Base-by-base conservation (phyloP, 768 basidiomycete genomes). In the Tricholomella constricta region DNA sequence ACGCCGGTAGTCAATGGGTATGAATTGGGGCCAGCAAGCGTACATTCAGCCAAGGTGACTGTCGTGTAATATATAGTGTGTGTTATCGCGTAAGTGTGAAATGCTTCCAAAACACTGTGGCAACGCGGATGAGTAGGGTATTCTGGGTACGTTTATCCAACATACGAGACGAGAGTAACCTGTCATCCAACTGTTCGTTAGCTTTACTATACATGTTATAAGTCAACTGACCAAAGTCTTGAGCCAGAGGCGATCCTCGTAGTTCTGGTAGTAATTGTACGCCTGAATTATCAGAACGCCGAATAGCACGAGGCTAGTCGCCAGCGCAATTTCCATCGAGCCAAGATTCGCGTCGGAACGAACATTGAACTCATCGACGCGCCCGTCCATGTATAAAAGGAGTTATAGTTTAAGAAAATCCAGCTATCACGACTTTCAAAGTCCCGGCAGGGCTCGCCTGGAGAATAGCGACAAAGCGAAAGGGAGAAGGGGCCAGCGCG, bases 21-120 rank as follows among this genome's bases (percentile, higher is more conserved):
- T 2, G 64, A 63, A 23, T 65, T 61, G 2, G 60, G 54, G 5
- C 51, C 51, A 15, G 42, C 46, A 25, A 59, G 48, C 0, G 50
- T 36, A 0, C n/a, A 47, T 11, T 31, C 48, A 6, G 44, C 54
- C 29, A 36, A 31, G 2, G 62, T 60, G 2, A 65, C 50, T 6
- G 62, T 65, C 11, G 54, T 48, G 15, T 51, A 51, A 35, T 62
- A 65, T n/a, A 65, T 60, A 0, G 54, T 52, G 11, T 59, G 52
- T 6, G 50, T 48, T 3, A 56, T 54, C 4, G 57, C 57, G 29
- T 60, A 41, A 9, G 64, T 59, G 38, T 65, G 64, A 14, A 54
- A 52, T 1, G 54, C 42, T 42, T 65, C 64, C 32, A 65, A 29
- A 1, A 56, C 4, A 15, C 64, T 65, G 36, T 34, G 22, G 4